Evolutionary conservation across 2,329 filamentous ascomycete genomes (phyloP), one percentile per base, ranked within the genome.

Genomic region (Juglanconis oblonga): DNA sequence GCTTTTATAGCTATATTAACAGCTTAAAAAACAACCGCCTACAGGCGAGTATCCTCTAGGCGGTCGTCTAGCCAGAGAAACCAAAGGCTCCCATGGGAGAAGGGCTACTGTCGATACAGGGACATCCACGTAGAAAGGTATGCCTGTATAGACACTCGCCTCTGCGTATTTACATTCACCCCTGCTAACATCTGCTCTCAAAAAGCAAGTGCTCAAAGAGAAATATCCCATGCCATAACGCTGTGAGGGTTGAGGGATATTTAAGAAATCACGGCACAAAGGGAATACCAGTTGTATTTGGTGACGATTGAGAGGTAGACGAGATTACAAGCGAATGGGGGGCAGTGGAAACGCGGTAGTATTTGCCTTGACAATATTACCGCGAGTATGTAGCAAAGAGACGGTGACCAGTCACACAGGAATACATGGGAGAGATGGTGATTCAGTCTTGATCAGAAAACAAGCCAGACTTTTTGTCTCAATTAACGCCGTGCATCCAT

Each of bases 401-500:
- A 61, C 35, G 42, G 58, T 58, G 61, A 55, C 54, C 51, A 55
- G 61, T 61, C 61, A 63, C 61, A 57, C 36, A 24, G 48, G 48
- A 50, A 50, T 63, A 55, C 58, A 61, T 45, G 52, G 52, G 51
- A 51, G 54, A 48, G 58, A 57, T 48, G 58, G 42, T 61, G 54
- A 58, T 58, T 38, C 17, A 61, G 61, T 56, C 61, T 58, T 59
- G 51, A 55, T 49, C 53, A 54, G 51, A 63, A 63, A 63, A 52
- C 53, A 61, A 62, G 47, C 45, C 54, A 63, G 61, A 63, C 61
- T 63, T 58, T 58, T 61, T 49, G 35, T 61, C 54, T 58, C 58
- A 63, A 67, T 66, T 69, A 74, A 76, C 73, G 73, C 73, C 73
- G 65, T 68, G 67, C 64, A 66, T 66, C 71, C 70, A 69, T 71